Conservation (phyloP, 2,329 filamentous ascomycete genomes). For the Apiospora hydei region DNA sequence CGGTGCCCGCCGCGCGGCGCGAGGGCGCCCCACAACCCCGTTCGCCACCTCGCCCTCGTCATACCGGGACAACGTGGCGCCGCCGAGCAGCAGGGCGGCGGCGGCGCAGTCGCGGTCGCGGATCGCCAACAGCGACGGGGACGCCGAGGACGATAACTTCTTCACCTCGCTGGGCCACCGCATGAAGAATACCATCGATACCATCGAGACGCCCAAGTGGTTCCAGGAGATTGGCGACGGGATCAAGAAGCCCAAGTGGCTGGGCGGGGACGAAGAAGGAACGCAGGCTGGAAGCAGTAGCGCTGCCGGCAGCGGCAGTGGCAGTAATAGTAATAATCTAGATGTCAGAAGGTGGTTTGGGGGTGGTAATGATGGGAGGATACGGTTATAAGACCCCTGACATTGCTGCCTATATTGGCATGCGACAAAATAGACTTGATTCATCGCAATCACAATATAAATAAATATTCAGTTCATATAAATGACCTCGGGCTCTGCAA, state of each 20-base stretch:
- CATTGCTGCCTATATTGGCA: neutral
- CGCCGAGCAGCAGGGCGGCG: conserved; percentile 19
- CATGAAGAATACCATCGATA: conserved; percentile 91
- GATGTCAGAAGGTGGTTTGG: conserved; percentile 68
- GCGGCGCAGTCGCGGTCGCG: conserved; percentile 43
- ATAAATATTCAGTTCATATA: neutral
- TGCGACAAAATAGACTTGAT: conserved; percentile 11
- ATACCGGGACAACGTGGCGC: conserved; percentile 40
- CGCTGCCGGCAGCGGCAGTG: conserved; percentile 39
- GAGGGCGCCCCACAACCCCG: conserved; percentile 49
- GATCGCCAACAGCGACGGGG: conserved; percentile 53
- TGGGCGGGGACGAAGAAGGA: conserved; percentile 65
- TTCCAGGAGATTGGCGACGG: conserved; percentile 72
- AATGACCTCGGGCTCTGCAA: neutral
- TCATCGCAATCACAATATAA: neutral
- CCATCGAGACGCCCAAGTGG: conserved; percentile 82
- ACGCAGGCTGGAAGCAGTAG: conserved; percentile 40
- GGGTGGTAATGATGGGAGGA: conserved; percentile 55
- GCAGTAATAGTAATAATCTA: conserved; percentile 36
- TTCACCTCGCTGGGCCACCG: conserved; percentile 84
- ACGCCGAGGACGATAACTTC: conserved; percentile 80
- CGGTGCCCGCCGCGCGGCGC: conserved; percentile 52
- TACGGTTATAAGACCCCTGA: conserved; percentile 36
- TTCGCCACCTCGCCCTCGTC: conserved; percentile 50
- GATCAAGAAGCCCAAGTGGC: conserved; percentile 83